phyloP scores from a whole-genome alignment of 805 yeast genomes.

The Starmerella riodocensis region DNA sequence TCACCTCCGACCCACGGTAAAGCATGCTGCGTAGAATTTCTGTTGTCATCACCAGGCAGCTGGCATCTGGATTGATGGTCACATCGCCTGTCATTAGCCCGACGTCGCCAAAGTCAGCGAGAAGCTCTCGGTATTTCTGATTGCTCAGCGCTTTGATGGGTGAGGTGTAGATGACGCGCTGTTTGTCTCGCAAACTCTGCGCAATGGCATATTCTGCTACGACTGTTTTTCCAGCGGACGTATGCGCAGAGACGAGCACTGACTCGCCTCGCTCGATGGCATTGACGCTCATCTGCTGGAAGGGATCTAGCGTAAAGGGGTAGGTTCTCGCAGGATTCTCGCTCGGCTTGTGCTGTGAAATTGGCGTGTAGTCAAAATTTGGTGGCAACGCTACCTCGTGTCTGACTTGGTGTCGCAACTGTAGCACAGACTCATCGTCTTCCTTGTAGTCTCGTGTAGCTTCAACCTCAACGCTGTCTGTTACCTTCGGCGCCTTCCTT shows the following conservation, averaged over 20 bases:
- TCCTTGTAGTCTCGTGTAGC: constrained; percentile 16
- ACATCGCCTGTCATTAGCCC: constrained; percentile 99
- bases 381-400: constrained; percentile 97
- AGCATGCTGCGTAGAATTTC: constrained; percentile 95
- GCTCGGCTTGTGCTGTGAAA: constrained; percentile 67
- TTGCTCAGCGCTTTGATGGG: constrained; percentile 91
- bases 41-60: constrained; percentile 96
- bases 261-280: constrained; percentile 92
- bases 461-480: constrained; percentile 21
- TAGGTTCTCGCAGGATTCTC: constrained; percentile 69
- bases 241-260: constrained; percentile 92
- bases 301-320: constrained; percentile 89
- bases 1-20: constrained; percentile 91
- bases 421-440: constrained; percentile 31
- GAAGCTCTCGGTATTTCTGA: constrained; percentile 83
- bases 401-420: constrained; percentile 82
- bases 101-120: constrained; percentile 90
- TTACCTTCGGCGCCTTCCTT: too few species aligned
- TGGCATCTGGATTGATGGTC: constrained; percentile 95
- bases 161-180: constrained; percentile 87
- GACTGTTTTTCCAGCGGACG: constrained; percentile 94
- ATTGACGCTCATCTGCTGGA: constrained; percentile 91
- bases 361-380: constrained; percentile 74
- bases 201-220: constrained; percentile 97
- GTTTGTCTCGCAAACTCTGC: constrained; percentile 79